phyloP scores from a whole-genome alignment of 75 land plant genomes.

The Gnetum montanum region DNA sequence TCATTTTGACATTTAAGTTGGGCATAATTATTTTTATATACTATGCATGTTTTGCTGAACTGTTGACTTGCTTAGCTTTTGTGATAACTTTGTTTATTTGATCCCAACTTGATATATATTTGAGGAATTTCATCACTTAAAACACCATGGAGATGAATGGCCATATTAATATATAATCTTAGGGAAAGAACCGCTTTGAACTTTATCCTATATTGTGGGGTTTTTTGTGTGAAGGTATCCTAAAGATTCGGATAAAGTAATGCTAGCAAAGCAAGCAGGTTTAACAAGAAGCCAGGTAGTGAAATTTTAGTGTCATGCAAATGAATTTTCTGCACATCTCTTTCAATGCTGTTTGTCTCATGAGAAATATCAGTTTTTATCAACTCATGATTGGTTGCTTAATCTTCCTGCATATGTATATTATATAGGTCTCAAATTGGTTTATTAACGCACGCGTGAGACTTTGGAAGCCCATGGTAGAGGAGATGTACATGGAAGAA shows the following conservation, averaged over 20 bases:
- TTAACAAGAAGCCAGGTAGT: conserved; percentile 62
- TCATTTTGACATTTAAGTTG: too few relatives aligned
- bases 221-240: conserved; percentile 38
- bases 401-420: neutral
- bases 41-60: too few relatives aligned
- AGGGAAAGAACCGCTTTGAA: too few relatives aligned
- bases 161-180: too few relatives aligned
- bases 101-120: too few relatives aligned
- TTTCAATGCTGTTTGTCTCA: neutral
- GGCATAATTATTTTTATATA: too few relatives aligned
- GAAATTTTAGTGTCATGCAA: neutral
- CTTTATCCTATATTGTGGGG: neutral
- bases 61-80: too few relatives aligned
- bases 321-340: neutral
- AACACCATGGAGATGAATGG: too few relatives aligned
- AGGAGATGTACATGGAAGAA: conserved; percentile 96
- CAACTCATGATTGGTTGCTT: neutral
- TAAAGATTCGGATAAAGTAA: conserved; percentile 57
- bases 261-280: conserved; percentile 70
- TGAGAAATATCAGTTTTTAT: neutral
- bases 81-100: too few relatives aligned
- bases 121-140: too few relatives aligned
- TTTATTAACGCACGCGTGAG: conserved; percentile 95
- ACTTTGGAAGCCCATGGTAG: conserved; percentile 98
- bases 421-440: conserved; percentile 87